Evolutionary conservation across 306 rosid species (phyloP), one percentile per base, ranked within the genome.

Genomic region (Lupinus albus): DNA sequence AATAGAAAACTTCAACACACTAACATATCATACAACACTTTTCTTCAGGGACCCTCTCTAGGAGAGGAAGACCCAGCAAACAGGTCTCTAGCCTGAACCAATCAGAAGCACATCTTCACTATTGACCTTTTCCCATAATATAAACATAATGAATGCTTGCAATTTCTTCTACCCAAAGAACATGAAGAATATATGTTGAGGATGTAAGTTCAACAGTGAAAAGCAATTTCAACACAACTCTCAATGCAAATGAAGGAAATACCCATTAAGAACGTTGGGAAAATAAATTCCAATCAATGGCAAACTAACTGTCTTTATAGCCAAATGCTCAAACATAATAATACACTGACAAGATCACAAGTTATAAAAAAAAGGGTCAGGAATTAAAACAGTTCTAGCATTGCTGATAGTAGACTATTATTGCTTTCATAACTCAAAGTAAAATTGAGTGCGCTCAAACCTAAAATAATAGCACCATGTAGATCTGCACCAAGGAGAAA

Each of bases 391-490:
- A 11, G 20, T 16, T 72, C 16, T 59, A 12, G 50, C 57, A 68
- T 45, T 67, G 54, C 42, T 57, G 2, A 36, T 3, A 17, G 41
- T 49, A 44, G 38, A 67, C 15, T n/a, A 16, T 6, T 4, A 5
- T 48, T 16, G 38, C 21, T 12, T 53, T 73, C 60, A 36, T 65
- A 41, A 64, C 28, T 14, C 64, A 64, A 79, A 45, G 35, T 30
- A 59, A 72, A 56, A 47, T 61, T 12, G 32, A 51, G 56, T 15
- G 70, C n/a, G 59, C 56, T 46, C 68, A 16, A 33, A 92, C 96
- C 97, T 83, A 79, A 64, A 76, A 93, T 83, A 70, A 75, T 60
- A 46, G 97, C 97, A 71, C 97, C 96, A 41, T 93, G 96, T 61
- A 90, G 88, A 82, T 93, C 96, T 51, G 94, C 97, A 48, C 57